Percentiles rank a stretch among this genome's conserved stretches.
phyloP scores from a whole-genome alignment of 768 basidiomycete genomes.

The Rhodotorula taiwanensis region DNA sequence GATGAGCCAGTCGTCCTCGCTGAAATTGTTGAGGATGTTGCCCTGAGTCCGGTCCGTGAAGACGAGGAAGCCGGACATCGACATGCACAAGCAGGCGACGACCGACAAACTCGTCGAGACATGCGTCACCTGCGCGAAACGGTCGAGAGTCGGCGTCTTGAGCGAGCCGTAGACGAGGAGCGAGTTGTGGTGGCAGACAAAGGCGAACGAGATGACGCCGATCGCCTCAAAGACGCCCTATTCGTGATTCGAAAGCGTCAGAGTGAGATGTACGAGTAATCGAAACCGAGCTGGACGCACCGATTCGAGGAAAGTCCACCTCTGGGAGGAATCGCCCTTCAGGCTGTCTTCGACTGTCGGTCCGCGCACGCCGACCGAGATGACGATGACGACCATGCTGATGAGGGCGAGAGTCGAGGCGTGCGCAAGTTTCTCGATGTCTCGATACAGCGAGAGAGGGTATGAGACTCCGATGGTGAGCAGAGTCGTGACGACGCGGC shows the following conservation, averaged over 20 bases:
- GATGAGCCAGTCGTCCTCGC: slow-evolving; percentile 55
- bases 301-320: slow-evolving; percentile 67
- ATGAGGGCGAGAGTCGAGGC: slow-evolving; percentile 84
- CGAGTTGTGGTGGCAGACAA: slow-evolving; percentile 97
- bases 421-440: slow-evolving; percentile 92
- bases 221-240: slow-evolving; percentile 82
- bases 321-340: slow-evolving; percentile 66
- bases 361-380: slow-evolving; percentile 73
- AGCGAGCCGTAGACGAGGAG: slow-evolving; percentile 91
- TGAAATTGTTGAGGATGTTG: slow-evolving; percentile 96
- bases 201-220: slow-evolving; percentile 88
- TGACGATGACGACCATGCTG: slow-evolving; percentile 88
- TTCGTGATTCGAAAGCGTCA: too few relatives aligned
- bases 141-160: slow-evolving; percentile 84
- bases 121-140: slow-evolving; percentile 87
- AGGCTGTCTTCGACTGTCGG: slow-evolving; percentile 64
- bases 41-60: slow-evolving; percentile 69
- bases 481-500: slow-evolving; percentile 79
- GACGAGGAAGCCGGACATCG: slow-evolving; percentile 65
- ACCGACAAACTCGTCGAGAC: slow-evolving; percentile 73
- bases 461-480: slow-evolving; percentile 82
- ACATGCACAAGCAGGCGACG: slow-evolving; percentile 74
- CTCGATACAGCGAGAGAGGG: slow-evolving; percentile 88
- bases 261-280: too few relatives aligned
- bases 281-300: too few relatives aligned